Base-by-base conservation (phyloP, 371 early-diverging fungal genomes). In the Rhizopus microsporus region DNA sequence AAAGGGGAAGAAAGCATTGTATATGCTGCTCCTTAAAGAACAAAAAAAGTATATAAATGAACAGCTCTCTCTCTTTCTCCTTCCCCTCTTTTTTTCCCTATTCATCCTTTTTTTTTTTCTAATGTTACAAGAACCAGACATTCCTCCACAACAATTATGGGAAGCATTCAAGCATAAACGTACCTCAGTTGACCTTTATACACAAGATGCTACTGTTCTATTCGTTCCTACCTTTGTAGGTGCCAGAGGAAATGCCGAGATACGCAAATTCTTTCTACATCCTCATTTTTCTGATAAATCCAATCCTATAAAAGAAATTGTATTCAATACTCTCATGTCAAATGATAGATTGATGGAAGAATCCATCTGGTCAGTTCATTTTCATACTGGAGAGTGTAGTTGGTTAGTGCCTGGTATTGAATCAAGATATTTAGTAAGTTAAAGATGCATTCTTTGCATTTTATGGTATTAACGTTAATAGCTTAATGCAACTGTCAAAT, bases 191-290 rank as follows among this genome's bases (percentile, higher is more conserved):
- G 69, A 64, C 2, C 23, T 78, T 0, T 78, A 74, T 40, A 60
- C 74, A 6, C 65, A 69, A 4, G 65, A 78, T 55, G 74, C 79
- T 33, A 52, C 54, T 0, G 56, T 78, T 17, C 67, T 71, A 56
- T 76, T 68, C 51, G 72, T 78, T 29, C 79, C 79, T 45, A 72
- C 70, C 15, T 63, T 60, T 32, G 67, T 69, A 13, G 74, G 74
- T 46, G 72, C 63, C 4, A 62, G 64, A 56, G 73, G 71, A 37
- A 65, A 31, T 17, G 60, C 71, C 37, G 57, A 70, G 34, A 72
- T 74, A 50, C 72, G 69, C 29, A 54, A 60, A 32, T 69, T 69
- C 48, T 78, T 62, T 54, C 51, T 78, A 42, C 61, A 67, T 30
- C 67, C 63, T 1, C 59, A 67, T 34, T 70, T 70, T 45, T 68